A percentile compares a stretch with the other conserved stretches of the same genome.
These are phyloP conservation scores for Cyberlindnera euphorbiae DNA, from an alignment of 805 yeast genomes.

Conservation along the genomic window DNA sequence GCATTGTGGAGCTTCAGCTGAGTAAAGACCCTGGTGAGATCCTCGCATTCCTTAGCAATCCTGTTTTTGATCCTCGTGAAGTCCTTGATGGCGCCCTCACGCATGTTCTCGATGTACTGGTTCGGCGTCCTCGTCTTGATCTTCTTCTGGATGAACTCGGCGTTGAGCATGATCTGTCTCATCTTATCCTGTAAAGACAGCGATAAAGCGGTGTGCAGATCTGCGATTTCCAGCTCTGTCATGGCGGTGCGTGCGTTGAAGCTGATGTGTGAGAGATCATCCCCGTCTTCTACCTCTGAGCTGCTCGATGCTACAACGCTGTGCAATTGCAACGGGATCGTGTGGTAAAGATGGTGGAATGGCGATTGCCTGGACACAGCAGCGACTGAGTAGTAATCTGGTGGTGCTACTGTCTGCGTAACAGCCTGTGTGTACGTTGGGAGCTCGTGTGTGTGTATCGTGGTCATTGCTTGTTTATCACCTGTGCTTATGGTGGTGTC, in stretches of 20 bases:
- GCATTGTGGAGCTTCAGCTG: slow-evolving; percentile 12
- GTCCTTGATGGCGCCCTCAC: slow-evolving; percentile 15
- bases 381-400: slow-evolving; percentile 18
- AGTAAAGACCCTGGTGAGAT: slow-evolving; percentile 9
- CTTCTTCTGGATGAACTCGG: slow-evolving; percentile 18
- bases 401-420: slow-evolving; percentile 17
- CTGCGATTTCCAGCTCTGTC: slow-evolving; percentile 13
- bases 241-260: slow-evolving; percentile 10
- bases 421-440: slow-evolving; percentile 21
- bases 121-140: slow-evolving; percentile 14
- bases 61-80: slow-evolving; percentile 16
- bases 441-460: slow-evolving; percentile 3
- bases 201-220: slow-evolving; percentile 7
- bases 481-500: neutral
- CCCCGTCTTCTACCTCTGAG: slow-evolving; percentile 8
- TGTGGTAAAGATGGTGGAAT: slow-evolving; percentile 10
- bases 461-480: neutral
- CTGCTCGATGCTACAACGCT: neutral
- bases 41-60: slow-evolving; percentile 7
- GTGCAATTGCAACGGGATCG: slow-evolving; percentile 5
- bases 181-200: slow-evolving; percentile 19
- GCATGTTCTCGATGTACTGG: slow-evolving; percentile 20
- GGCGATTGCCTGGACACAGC: slow-evolving; percentile 13
- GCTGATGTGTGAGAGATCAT: slow-evolving; percentile 10
- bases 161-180: slow-evolving; percentile 18